Evolutionary conservation across 2,329 filamentous ascomycete genomes (phyloP).

Genomic region (Colletotrichum destructivum): DNA sequence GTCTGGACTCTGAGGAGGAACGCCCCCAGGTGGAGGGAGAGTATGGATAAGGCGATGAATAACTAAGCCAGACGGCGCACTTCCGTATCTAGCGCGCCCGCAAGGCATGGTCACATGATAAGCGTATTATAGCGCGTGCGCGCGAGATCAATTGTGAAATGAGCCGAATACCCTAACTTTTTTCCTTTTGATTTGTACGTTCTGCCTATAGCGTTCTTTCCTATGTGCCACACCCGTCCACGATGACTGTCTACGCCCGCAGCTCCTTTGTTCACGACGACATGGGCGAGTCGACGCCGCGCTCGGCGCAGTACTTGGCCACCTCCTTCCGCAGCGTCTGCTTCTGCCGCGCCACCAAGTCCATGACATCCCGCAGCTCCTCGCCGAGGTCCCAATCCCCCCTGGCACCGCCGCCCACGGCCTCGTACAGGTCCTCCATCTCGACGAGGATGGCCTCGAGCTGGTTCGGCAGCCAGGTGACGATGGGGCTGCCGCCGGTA

Average conservation of each 20-base stretch:
- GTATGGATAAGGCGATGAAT: conserved; percentile 69
- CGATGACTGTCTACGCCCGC: conserved; percentile 2
- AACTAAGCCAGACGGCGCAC: not conserved
- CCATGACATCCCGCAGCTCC: conserved; percentile 75
- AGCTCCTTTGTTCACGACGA: conserved; percentile 14
- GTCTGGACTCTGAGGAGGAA: conserved; percentile 75
- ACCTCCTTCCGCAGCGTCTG: conserved; percentile 81
- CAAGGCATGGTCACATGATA: conserved; percentile 5
- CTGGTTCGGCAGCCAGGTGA: conserved; percentile 89
- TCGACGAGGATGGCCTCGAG: conserved; percentile 80
- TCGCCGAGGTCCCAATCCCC: conserved; percentile 61
- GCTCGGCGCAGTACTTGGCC: conserved; percentile 79
- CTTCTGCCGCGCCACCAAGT: conserved; percentile 73
- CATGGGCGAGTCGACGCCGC: conserved; percentile 56
- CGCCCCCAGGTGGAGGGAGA: conserved; percentile 73
- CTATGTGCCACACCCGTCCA: conserved; percentile 1
- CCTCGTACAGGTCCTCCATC: conserved; percentile 73
- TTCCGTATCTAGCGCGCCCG: conserved; percentile 5
- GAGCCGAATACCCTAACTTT: not conserved
- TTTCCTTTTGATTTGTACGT: conserved; percentile 7
- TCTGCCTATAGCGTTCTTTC: not conserved
- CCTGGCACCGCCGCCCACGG: conserved; percentile 57
- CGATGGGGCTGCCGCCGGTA: conserved; percentile 85
- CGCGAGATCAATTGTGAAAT: conserved; percentile 1
- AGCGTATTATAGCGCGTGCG: not conserved